Percentiles rank a stretch among this genome's conserved stretches.
These are phyloP conservation scores for Hygrophorus russula DNA, from an alignment of 768 basidiomycete species.

Conservation along the genomic window DNA sequence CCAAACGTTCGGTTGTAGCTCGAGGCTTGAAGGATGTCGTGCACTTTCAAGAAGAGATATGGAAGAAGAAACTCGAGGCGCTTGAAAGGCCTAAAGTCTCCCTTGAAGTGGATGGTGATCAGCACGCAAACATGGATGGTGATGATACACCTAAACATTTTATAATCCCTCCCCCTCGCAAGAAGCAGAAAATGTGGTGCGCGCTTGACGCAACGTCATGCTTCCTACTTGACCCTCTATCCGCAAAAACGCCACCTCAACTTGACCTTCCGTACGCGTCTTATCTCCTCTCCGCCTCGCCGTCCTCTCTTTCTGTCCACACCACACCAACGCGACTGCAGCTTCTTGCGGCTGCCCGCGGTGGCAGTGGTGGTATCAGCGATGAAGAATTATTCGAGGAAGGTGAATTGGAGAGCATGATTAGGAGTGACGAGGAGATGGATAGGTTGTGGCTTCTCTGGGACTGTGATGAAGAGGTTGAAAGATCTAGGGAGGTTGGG, in stretches of 20 bases:
- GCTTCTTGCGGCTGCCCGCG: constrained; percentile 43
- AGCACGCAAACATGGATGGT: constrained; percentile 8
- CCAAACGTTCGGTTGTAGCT: constrained; percentile 56
- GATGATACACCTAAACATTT: constrained; percentile 3
- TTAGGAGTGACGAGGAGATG: constrained; percentile 44
- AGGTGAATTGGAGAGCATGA: constrained; percentile 53
- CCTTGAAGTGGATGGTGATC: constrained; percentile 23
- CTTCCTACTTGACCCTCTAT: constrained; percentile 51
- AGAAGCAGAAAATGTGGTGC: constrained; percentile 20
- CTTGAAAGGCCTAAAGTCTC: constrained; percentile 24
- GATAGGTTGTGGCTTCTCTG: constrained; percentile 26
- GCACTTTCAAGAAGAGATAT: constrained; percentile 54
- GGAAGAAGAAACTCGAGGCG: constrained; percentile 28
- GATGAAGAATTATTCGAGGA: constrained; percentile 68
- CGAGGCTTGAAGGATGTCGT: constrained; percentile 61
- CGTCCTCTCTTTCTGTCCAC: constrained; percentile 16
- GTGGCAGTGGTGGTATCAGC: constrained; percentile 40
- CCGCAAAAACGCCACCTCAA: constrained; percentile 10
- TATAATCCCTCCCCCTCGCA: constrained; percentile 11
- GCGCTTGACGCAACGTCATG: constrained; percentile 35
- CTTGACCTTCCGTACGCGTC: constrained; percentile 18
- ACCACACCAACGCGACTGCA: constrained; percentile 54
- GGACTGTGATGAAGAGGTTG: constrained; percentile 14
- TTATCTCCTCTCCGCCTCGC: constrained; percentile 42
- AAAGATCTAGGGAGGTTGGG: constrained; percentile 4